Conservation (phyloP, 2,329 filamentous ascomycete species). For the Cordyceps sp. region DNA sequence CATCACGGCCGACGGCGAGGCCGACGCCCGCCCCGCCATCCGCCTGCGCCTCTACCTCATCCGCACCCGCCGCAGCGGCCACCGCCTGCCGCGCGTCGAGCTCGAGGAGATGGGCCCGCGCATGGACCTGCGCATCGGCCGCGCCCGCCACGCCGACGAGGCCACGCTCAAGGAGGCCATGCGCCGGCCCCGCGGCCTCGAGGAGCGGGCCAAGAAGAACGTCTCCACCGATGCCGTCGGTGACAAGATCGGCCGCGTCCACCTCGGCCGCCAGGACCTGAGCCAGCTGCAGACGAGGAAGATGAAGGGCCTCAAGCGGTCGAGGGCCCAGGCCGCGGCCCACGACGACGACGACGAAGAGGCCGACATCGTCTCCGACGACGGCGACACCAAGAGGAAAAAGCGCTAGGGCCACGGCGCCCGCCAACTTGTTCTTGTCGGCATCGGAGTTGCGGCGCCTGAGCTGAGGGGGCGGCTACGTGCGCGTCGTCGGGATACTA, state of each 20-base stretch:
- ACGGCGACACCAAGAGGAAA: conserved; percentile 17
- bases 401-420: too few relatives aligned
- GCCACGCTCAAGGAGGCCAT: conserved; percentile 76
- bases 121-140: conserved; percentile 79
- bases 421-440: too few relatives aligned
- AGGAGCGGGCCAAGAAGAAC: conserved; percentile 89
- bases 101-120: conserved; percentile 90
- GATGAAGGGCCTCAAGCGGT: conserved; percentile 96
- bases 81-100: conserved; percentile 78
- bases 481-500: too few relatives aligned
- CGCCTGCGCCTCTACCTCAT: conserved; percentile 73
- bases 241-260: conserved; percentile 90
- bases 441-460: conserved; percentile 8
- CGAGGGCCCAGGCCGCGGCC: too few relatives aligned
- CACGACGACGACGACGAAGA: conserved; percentile 37
- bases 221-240: conserved; percentile 80
- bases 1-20: conserved; percentile 49
- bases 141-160: conserved; percentile 62
- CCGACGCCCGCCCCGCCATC: conserved; percentile 34
- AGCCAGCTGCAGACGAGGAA: conserved; percentile 81
- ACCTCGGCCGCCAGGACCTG: conserved; percentile 81
- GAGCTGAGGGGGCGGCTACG: too few relatives aligned
- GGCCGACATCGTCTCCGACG: conserved; percentile 14
- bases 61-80: conserved; percentile 69
- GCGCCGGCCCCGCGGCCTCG: conserved; percentile 61